phyloP scores from a whole-genome alignment of 2,329 filamentous ascomycete genomes.

The Fusarium sp. region DNA sequence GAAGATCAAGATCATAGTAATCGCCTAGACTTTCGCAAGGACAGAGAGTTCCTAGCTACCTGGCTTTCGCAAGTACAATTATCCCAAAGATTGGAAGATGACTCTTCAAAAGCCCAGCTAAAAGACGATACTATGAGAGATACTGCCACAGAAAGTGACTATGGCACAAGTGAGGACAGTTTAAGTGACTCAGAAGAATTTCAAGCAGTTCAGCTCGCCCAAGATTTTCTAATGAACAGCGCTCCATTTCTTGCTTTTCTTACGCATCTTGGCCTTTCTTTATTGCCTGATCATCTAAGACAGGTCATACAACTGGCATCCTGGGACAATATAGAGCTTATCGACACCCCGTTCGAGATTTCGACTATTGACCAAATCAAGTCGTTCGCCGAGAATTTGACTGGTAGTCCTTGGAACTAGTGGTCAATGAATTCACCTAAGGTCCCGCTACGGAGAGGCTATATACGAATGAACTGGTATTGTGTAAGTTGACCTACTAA shows the following conservation, averaged over 20 bases:
- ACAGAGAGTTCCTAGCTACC: slow-evolving; percentile 1
- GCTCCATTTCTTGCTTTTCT: slow-evolving; percentile 6
- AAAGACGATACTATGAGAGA: neutral
- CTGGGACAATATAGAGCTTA: neutral
- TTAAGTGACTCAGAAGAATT: neutral
- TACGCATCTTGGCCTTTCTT: slow-evolving; percentile 1
- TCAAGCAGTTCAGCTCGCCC: neutral
- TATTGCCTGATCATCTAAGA: slow-evolving; percentile 5
- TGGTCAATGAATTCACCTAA: slow-evolving; percentile 2
- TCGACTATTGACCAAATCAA: slow-evolving; percentile 1
- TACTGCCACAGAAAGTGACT: neutral
- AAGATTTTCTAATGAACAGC: slow-evolving; percentile 1
- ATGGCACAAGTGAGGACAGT: neutral
- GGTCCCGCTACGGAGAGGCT: neutral
- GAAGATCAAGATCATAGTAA: neutral
- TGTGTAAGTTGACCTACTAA: slow-evolving; percentile 2
- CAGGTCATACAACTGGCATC: slow-evolving; percentile 7
- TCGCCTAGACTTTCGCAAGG: neutral
- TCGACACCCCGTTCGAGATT: neutral
- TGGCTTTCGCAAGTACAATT: neutral
- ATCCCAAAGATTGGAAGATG: neutral
- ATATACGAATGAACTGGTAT: slow-evolving; percentile 7
- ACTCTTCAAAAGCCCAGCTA: neutral
- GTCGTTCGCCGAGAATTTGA: neutral
- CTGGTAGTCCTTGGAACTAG: slow-evolving; percentile 16